Evolutionary conservation across 257 asterid species (phyloP), one percentile per base, ranked within the genome.

Genomic region (Solanum tacnaense): DNA sequence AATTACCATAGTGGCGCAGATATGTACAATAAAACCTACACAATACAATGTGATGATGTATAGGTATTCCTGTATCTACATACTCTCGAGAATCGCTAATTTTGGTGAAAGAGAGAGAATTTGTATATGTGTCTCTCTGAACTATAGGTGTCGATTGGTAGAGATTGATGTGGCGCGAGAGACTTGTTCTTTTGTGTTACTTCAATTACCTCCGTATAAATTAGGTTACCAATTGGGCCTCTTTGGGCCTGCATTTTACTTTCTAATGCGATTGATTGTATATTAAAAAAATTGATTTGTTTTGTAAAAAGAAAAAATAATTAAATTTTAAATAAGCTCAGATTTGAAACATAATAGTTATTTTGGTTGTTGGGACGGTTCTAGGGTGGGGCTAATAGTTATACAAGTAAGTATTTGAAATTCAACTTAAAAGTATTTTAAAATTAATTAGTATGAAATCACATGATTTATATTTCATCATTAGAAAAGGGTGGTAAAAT

Each of bases 141-240:
- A 5, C 78, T 15, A 27, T 85, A 27, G 25, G 87, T 74, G 88
- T 89, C 81, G 71, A 58, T 58, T 23, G 86, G 87, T 71, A 56
- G 91, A 58, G 84, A 39, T 71, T 83, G 89, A 41, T 74, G 88
- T 83, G 84, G 89, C 89, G 91, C 72, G 85, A 89, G 88, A 89
- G 86, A 73, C 88, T 44, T 65, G 82, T 58, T 87, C 86, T 5
- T 82, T 21, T 35, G 36, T 2, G 9, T 6, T 62, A 84, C 32
- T 52, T 49, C n/a, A 29, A 46, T 49, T n/a, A 5, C 21, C 15
- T 13, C 65, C 15, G 13, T 76, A 27, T 11, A 67, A 13, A 31
- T 71, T 85, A 65, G 87, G 87, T 83, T 20, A 25, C 13, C 7
- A 0, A 16, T 56, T 83, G 86, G 81, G 32, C 32, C 6, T n/a